Conservation (phyloP, 2,329 filamentous ascomycete genomes). For the Xylaria sp. region DNA sequence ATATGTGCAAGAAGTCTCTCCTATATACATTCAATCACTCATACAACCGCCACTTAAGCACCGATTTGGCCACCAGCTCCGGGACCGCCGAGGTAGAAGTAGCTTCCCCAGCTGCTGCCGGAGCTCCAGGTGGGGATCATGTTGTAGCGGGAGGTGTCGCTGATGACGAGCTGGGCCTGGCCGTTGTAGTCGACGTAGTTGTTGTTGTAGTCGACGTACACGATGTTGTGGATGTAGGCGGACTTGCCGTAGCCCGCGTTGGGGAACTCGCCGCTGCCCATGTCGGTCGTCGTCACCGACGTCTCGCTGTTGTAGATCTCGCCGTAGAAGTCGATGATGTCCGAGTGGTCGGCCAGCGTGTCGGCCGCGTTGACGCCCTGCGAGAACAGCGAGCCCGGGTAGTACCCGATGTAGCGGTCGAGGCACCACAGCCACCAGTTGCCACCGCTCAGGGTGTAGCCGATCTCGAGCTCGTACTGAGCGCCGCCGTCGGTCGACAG, state of each 20-base stretch:
- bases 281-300: conserved; percentile 34
- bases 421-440: conserved; percentile 40
- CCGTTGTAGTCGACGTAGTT: conserved; percentile 34
- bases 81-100: conserved; percentile 37
- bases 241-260: conserved; percentile 33
- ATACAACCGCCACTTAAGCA: conserved; percentile 12
- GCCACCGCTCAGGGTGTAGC: conserved; percentile 32
- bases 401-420: conserved; percentile 38
- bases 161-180: conserved; percentile 28
- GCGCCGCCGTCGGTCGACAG: conserved; percentile 27
- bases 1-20: conserved; percentile 14
- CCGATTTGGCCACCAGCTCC: conserved; percentile 34
- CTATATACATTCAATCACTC: conserved; percentile 4
- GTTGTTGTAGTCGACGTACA: conserved; percentile 8
- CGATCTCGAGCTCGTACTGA: conserved; percentile 39
- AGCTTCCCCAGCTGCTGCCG: conserved; percentile 32
- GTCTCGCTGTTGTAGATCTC: conserved; percentile 39
- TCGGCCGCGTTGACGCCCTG: conserved; percentile 30
- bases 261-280: conserved; percentile 40
- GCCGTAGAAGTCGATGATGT: conserved; percentile 36
- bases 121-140: conserved; percentile 33
- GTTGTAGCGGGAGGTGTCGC: conserved; percentile 33
- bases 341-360: conserved; percentile 35
- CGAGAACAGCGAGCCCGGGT: conserved; percentile 36
- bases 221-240: conserved; percentile 39